These are phyloP conservation scores for Aspergillus awamori DNA, from an alignment of 2,329 filamentous ascomycete genomes.

Conservation along the genomic window DNA sequence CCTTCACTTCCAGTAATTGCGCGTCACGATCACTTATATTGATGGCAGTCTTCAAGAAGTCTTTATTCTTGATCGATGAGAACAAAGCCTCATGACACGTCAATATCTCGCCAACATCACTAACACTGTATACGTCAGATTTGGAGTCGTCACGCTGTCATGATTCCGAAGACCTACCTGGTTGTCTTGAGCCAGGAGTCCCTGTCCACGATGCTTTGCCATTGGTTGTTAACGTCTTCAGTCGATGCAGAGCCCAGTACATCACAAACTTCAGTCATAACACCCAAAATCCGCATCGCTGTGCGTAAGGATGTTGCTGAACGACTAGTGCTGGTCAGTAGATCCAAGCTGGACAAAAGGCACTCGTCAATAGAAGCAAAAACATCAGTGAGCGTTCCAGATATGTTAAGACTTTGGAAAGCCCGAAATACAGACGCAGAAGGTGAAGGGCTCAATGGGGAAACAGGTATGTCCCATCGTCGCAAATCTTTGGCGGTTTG, in stretches of 20 bases:
- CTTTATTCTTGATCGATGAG: conserved; percentile 73
- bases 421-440: conserved; percentile 75
- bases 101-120: conserved; percentile 75
- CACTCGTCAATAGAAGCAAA: conserved; percentile 65
- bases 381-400: conserved; percentile 59
- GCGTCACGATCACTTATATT: conserved; percentile 65
- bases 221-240: conserved; percentile 63
- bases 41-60: conserved; percentile 63
- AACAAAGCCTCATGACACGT: conserved; percentile 82
- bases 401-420: conserved; percentile 76
- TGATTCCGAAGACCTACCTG: conserved; percentile 57
- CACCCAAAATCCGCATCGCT: conserved; percentile 67
- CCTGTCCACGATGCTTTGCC: conserved; percentile 66
- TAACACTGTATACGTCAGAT: conserved; percentile 39
- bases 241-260: conserved; percentile 64
- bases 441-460: conserved; percentile 63
- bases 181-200: conserved; percentile 81
- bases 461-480: conserved; percentile 86
- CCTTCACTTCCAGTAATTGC: conserved; percentile 72
- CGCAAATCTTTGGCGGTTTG: conserved; percentile 79
- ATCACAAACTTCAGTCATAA: conserved; percentile 80
- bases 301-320: conserved; percentile 53
- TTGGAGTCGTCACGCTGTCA: neutral
- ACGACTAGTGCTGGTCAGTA: conserved; percentile 39
- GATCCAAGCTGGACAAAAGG: conserved; percentile 51